phyloP scores from a whole-genome alignment of 2,329 filamentous ascomycete genomes.

The Trichoderma brevicompactum region DNA sequence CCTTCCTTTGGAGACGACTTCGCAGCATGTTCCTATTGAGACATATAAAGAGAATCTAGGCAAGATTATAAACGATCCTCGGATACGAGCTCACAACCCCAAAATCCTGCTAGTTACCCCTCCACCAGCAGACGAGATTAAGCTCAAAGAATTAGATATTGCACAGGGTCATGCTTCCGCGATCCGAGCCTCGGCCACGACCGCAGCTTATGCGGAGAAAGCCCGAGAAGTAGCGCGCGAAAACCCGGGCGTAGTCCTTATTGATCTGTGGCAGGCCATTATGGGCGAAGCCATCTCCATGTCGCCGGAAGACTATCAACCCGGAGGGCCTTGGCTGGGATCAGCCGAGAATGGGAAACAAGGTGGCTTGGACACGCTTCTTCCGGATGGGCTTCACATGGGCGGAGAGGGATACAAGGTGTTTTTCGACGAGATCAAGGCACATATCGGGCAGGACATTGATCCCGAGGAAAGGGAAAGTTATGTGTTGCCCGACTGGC shows the following conservation, averaged over 20 bases:
- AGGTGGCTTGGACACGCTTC: constrained; percentile 55
- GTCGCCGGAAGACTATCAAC: constrained; percentile 61
- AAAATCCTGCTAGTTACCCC: constrained; percentile 80
- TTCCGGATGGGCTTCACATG: constrained; percentile 64
- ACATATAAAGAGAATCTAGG: constrained; percentile 74
- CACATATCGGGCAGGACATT: constrained; percentile 55
- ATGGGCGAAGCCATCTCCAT: constrained; percentile 69
- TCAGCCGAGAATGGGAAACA: constrained; percentile 54
- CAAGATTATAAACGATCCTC: constrained; percentile 72
- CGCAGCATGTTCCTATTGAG: constrained; percentile 78
- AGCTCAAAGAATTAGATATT: constrained; percentile 55
- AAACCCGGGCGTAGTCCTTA: constrained; percentile 67
- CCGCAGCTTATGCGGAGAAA: constrained; percentile 61
- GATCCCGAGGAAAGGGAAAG: constrained; percentile 45
- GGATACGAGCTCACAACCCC: constrained; percentile 69
- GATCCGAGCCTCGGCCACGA: constrained; percentile 53
- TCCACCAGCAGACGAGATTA: constrained; percentile 80
- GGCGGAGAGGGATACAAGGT: constrained; percentile 57
- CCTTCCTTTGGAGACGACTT: constrained; percentile 62
- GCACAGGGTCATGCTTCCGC: constrained; percentile 50
- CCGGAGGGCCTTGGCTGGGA: constrained; percentile 53
- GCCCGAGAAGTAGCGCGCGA: constrained; percentile 70
- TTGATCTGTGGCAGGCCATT: constrained; percentile 81
- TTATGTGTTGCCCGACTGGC: constrained; percentile 51
- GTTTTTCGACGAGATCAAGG: constrained; percentile 53